Evolutionary conservation across 2,329 filamentous ascomycete species (phyloP).

Genomic region (Fusarium sp.): DNA sequence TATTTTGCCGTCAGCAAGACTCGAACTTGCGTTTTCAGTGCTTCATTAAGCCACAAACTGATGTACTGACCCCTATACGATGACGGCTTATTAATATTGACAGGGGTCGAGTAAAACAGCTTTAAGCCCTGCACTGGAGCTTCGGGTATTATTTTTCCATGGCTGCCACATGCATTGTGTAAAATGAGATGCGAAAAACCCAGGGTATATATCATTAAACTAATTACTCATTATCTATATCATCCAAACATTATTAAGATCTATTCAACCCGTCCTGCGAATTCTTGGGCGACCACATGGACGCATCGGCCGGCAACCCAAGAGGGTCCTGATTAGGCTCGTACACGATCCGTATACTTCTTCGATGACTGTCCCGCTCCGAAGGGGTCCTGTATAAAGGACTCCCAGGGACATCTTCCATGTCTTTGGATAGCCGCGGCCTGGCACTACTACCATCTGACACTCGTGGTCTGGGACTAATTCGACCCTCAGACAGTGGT

Average conservation of each 20-base stretch:
- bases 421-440: neutral
- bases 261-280: neutral
- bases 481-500: neutral
- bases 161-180: too few species aligned
- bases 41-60: neutral
- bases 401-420: neutral
- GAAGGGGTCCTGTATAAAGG: neutral
- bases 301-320: slow-evolving; percentile 1
- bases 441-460: neutral
- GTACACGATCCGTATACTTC: neutral
- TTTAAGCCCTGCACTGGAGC: neutral
- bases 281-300: neutral
- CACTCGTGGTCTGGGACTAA: neutral
- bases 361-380: neutral
- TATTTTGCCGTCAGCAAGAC: neutral
- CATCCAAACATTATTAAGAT: neutral
- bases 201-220: neutral
- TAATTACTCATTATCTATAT: neutral
- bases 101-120: neutral
- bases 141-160: neutral
- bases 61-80: neutral
- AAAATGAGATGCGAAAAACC: accelerated
- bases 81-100: neutral
- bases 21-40: neutral
- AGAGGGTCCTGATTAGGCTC: slow-evolving; percentile 8